Conservation (phyloP, 2,329 filamentous ascomycete species). For the Aureobasidium sp. region DNA sequence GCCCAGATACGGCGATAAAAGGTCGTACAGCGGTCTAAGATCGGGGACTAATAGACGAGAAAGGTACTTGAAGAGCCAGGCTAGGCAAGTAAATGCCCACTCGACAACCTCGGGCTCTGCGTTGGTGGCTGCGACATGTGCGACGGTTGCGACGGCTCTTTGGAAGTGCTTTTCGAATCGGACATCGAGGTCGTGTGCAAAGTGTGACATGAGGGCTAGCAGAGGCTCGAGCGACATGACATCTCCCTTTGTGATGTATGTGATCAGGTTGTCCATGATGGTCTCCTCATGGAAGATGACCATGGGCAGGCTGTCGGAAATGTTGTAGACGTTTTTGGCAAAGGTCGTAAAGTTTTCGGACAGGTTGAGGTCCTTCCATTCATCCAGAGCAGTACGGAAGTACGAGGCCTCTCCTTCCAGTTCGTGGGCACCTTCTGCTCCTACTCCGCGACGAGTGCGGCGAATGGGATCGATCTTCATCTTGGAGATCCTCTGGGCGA, state of each 20-base stretch:
- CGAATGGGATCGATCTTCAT: constrained; percentile 91
- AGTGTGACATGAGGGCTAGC: constrained; percentile 78
- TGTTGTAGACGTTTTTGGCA: constrained; percentile 60
- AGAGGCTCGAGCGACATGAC: constrained; percentile 76
- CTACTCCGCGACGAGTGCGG: constrained; percentile 52
- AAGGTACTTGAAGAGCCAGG: constrained; percentile 96
- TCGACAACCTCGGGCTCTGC: constrained; percentile 78
- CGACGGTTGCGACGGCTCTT: constrained; percentile 63
- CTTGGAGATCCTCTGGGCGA: constrained; percentile 81
- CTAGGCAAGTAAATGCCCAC: constrained; percentile 90
- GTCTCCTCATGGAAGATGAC: constrained; percentile 82
- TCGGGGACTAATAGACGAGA: constrained; percentile 80
- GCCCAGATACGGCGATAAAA: constrained; percentile 77
- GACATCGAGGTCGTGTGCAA: constrained; percentile 85
- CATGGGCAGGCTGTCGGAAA: constrained; percentile 85
- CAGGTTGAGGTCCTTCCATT: constrained; percentile 88
- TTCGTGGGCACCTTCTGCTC: constrained; percentile 52
- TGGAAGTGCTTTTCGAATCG: constrained; percentile 85
- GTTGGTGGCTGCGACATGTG: constrained; percentile 67
- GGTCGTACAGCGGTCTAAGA: constrained; percentile 71
- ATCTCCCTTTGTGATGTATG: constrained; percentile 70
- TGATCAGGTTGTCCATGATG: constrained; percentile 69
- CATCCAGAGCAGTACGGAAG: constrained; percentile 70
- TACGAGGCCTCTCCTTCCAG: constrained; percentile 79
- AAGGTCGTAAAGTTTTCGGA: constrained; percentile 74